These are phyloP conservation scores for Linnemannia hyalina DNA, from an alignment of 192 early-diverging fungal genomes.

Conservation along the genomic window DNA sequence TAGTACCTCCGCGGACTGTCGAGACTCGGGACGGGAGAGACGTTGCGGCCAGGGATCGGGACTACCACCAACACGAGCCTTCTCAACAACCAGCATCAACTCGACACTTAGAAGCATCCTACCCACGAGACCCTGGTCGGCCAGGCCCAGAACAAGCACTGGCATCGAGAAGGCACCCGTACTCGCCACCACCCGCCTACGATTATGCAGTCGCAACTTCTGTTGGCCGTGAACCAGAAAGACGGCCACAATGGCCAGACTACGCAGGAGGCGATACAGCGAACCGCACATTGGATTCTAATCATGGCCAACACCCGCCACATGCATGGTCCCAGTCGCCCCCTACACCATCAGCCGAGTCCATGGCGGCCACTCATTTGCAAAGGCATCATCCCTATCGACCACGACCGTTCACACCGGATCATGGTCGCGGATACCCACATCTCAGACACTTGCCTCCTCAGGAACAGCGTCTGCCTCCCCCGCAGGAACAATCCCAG, in stretches of 20 bases:
- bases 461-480: neutral
- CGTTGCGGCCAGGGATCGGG: neutral
- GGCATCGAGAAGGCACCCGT: neutral
- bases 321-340: neutral
- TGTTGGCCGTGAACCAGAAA: neutral
- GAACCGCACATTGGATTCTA: neutral
- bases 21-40: neutral
- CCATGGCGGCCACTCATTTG: neutral
- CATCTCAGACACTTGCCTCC: neutral
- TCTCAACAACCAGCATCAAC: neutral
- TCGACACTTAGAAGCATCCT: neutral
- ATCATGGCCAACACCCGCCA: neutral
- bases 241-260: neutral
- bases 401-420: neutral
- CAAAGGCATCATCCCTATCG: constrained; percentile 3
- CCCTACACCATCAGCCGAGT: neutral
- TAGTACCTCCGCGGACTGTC: neutral
- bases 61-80: neutral
- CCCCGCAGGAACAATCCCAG: neutral
- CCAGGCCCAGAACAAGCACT: neutral
- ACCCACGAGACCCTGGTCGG: neutral
- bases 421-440: neutral
- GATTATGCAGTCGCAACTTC: neutral
- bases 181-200: neutral
- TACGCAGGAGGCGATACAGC: neutral